A percentile compares a stretch with the other conserved stretches of the same genome.
phyloP scores from a whole-genome alignment of 2,329 filamentous ascomycete species.

The Neopestalotiopsis sp. region DNA sequence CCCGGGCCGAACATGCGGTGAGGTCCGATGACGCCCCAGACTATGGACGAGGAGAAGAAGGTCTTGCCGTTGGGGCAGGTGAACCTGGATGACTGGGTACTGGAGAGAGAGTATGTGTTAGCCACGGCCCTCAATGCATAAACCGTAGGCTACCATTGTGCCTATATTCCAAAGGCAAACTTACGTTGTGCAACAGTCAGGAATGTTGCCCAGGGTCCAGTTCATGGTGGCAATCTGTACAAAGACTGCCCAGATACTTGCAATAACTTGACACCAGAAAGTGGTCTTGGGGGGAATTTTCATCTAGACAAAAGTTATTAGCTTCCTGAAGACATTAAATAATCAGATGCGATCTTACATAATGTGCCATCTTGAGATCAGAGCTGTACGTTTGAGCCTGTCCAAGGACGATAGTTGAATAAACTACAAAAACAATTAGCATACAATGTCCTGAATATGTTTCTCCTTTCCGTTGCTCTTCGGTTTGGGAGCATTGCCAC shows the following conservation, averaged over 20 bases:
- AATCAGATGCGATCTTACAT: slow-evolving; percentile 21
- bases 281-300: slow-evolving; percentile 51
- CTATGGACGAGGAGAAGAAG: slow-evolving; percentile 58
- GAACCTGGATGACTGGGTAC: slow-evolving; percentile 47
- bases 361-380: slow-evolving; percentile 44
- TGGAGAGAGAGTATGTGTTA: slow-evolving; percentile 43
- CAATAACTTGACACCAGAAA: slow-evolving; percentile 56
- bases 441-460: background rate
- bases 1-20: slow-evolving; percentile 59
- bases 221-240: slow-evolving; percentile 56
- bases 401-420: slow-evolving; percentile 43
- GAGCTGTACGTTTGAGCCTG: slow-evolving; percentile 41
- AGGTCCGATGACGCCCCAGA: slow-evolving; percentile 64
- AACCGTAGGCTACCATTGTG: no score
- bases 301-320: slow-evolving; percentile 27
- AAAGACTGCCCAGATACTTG: slow-evolving; percentile 52
- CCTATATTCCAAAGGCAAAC: slow-evolving; percentile 2
- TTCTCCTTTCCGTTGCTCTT: background rate
- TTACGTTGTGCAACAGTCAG: slow-evolving; percentile 45
- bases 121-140: slow-evolving; percentile 18
- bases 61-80: slow-evolving; percentile 47
- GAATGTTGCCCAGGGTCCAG: slow-evolving; percentile 52
- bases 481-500: background rate
- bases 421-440: slow-evolving; percentile 38
- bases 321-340: background rate